Evolutionary conservation across 257 asterid species (phyloP).

Genomic region (Penstemon eatonii): DNA sequence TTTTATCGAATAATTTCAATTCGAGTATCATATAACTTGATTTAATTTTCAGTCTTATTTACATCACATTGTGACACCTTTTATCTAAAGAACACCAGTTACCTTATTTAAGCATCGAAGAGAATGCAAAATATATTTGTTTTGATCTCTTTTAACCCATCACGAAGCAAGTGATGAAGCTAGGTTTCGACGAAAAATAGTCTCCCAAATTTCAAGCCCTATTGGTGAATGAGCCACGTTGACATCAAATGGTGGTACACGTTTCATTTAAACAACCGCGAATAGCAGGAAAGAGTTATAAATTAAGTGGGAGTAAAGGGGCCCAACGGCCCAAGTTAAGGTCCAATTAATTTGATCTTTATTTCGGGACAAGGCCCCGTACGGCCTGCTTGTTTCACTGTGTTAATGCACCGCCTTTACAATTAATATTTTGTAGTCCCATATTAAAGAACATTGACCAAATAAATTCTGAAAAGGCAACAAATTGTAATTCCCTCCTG

Average conservation of each 20-base stretch:
- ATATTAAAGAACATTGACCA: slow-evolving; percentile 20
- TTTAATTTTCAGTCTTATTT: no score
- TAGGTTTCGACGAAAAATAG: no score
- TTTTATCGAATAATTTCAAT: no score
- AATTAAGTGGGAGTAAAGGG: neutral
- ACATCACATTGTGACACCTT: no score
- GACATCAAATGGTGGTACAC: neutral
- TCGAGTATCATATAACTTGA: no score
- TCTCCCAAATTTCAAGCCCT: no score
- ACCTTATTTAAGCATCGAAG: no score
- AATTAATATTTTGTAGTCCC: slow-evolving; percentile 19
- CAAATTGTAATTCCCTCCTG: no score
- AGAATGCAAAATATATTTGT: no score
- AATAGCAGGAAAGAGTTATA: neutral
- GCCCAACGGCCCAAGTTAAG: neutral
- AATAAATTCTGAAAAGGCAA: neutral
- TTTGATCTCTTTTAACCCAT: no score
- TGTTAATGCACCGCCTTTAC: neutral
- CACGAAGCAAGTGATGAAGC: no score
- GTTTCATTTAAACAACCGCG: neutral
- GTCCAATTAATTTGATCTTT: neutral
- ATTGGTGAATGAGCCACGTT: neutral
- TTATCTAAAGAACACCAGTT: no score
- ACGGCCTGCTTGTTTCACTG: neutral
- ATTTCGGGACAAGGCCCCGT: neutral